Percentiles rank a stretch among this genome's conserved stretches.
These are phyloP conservation scores for Mucuna pruriens DNA, from an alignment of 306 rosid genomes.

Conservation along the genomic window DNA sequence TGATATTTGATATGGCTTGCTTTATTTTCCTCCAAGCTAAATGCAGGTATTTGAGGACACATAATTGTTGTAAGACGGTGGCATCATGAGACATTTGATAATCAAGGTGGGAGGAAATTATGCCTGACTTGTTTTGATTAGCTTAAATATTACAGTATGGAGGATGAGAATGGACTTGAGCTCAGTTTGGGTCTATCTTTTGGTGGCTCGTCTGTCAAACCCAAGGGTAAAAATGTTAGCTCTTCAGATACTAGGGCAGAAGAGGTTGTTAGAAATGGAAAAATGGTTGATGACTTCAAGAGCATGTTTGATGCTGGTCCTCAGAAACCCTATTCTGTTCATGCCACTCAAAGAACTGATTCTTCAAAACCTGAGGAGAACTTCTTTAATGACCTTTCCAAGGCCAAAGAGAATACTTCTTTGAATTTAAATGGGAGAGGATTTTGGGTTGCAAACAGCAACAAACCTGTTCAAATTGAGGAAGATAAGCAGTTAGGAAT, in stretches of 20 bases:
- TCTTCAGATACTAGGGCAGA: slow-evolving; percentile 55
- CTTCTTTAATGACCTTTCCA: neutral
- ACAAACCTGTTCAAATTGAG: neutral
- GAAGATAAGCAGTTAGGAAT: neutral
- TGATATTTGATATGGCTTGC: neutral
- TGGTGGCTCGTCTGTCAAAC: slow-evolving; percentile 72
- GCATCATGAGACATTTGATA: neutral
- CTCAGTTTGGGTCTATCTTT: slow-evolving; percentile 81
- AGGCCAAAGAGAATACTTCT: slow-evolving; percentile 1
- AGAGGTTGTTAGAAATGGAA: slow-evolving; percentile 65
- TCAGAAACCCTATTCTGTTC: slow-evolving; percentile 58
- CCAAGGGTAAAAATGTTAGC: slow-evolving; percentile 66
- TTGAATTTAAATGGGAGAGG: neutral
- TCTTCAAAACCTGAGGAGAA: neutral
- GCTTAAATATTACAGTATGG: slow-evolving; percentile 53
- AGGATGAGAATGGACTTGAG: slow-evolving; percentile 83
- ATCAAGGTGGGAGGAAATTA: slow-evolving; percentile 18
- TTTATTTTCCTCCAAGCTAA: slow-evolving; percentile 26
- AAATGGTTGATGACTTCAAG: slow-evolving; percentile 68
- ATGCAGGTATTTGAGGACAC: slow-evolving; percentile 22
- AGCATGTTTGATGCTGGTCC: slow-evolving; percentile 61
- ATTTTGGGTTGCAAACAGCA: neutral
- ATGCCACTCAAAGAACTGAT: neutral
- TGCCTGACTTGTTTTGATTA: neutral
- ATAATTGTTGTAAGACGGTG: neutral